phyloP scores from a whole-genome alignment of 345 rosid species.

The Melaleuca quinquenervia region DNA sequence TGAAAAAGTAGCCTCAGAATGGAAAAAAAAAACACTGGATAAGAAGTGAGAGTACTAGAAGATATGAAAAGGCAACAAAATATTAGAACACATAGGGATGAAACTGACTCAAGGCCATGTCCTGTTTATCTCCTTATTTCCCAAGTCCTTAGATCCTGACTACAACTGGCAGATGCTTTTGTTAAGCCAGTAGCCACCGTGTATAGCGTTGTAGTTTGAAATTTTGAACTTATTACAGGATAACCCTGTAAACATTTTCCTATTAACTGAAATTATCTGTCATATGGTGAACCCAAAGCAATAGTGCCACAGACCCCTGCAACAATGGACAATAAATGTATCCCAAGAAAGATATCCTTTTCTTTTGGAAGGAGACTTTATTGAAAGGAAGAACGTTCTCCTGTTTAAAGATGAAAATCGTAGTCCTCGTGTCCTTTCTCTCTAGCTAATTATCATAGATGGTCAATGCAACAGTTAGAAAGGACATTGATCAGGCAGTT shows the following conservation, averaged over 20 bases:
- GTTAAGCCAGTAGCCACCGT: background rate
- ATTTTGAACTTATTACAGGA: background rate
- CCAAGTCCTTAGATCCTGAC: background rate
- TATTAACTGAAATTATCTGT: background rate
- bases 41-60: background rate
- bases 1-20: background rate
- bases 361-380: background rate
- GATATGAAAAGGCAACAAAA: background rate
- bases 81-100: background rate
- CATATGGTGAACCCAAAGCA: background rate
- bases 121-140: background rate
- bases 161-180: background rate
- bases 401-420: background rate
- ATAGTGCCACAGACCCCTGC: background rate
- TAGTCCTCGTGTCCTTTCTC: background rate
- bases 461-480: background rate
- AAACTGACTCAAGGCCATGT: background rate
- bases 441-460: background rate
- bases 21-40: background rate
- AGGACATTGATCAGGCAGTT: background rate
- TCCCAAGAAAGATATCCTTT: background rate
- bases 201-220: background rate
- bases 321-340: background rate
- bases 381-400: background rate
- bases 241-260: background rate